phyloP scores from a whole-genome alignment of 345 rosid genomes.

The Erysimum cheiranthoides region DNA sequence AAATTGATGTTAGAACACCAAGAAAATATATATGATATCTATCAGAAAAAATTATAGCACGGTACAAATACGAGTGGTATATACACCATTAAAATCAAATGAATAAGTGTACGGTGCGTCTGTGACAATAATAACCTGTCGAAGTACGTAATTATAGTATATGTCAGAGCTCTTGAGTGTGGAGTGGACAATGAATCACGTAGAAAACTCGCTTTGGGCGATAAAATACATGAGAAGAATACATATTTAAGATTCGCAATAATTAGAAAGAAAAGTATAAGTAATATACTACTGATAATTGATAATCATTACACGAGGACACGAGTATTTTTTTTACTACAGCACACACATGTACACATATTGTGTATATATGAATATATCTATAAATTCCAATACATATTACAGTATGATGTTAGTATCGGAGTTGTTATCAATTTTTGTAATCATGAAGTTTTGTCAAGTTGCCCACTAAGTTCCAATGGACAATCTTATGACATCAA shows the following conservation, averaged over 20 bases:
- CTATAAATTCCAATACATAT: background rate
- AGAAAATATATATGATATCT: too few species aligned
- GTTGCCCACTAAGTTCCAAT: conserved; percentile 17
- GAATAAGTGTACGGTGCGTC: background rate
- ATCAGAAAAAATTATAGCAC: background rate
- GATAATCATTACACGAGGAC: conserved; percentile 1
- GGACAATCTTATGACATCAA: conserved; percentile 20
- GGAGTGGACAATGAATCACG: conserved; percentile 1
- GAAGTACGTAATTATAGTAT: conserved; percentile 2
- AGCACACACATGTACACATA: background rate
- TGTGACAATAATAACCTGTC: conserved; percentile 5
- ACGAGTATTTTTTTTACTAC: background rate
- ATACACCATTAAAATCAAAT: background rate
- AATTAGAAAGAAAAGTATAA: conserved; percentile 8
- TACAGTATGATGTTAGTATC: background rate
- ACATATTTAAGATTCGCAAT: conserved; percentile 15
- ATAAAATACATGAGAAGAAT: background rate
- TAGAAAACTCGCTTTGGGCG: background rate
- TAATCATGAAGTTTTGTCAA: conserved; percentile 28
- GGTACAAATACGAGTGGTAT: background rate
- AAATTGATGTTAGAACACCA: background rate
- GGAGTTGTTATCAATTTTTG: conserved; percentile 8
- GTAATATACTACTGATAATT: conserved; percentile 7
- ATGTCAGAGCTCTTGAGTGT: conserved; percentile 24
- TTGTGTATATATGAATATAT: background rate